Conservation (phyloP, 2,329 filamentous ascomycete genomes). For the Blastomyces gilchristii region DNA sequence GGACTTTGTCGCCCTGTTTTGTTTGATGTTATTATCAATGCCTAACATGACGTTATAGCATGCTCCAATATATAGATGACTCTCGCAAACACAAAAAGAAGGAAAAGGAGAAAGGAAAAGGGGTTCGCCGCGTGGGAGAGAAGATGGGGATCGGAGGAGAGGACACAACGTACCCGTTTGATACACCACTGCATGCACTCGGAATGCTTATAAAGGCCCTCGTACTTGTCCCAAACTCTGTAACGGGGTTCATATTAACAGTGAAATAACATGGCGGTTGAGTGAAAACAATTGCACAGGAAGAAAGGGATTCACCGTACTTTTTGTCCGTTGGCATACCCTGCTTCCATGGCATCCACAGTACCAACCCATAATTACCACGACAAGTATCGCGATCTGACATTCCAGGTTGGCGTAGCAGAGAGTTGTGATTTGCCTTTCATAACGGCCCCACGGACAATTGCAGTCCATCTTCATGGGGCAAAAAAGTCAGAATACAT, state of each 20-base stretch:
- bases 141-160: not conserved
- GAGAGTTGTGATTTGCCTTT: conserved; percentile 6
- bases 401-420: conserved; percentile 1
- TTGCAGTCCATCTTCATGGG: conserved; percentile 1
- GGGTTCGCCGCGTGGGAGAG: too few relatives aligned
- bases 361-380: conserved; percentile 4
- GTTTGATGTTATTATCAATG: not conserved
- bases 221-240: conserved; percentile 7
- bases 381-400: conserved; percentile 5
- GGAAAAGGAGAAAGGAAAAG: not conserved
- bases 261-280: not conserved
- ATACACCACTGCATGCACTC: conserved; percentile 8
- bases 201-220: conserved; percentile 6
- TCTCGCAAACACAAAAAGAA: not conserved
- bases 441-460: conserved; percentile 4
- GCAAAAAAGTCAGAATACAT: not conserved
- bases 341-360: conserved; percentile 5
- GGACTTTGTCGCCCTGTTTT: conserved; percentile 7
- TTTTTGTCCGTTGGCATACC: conserved; percentile 7
- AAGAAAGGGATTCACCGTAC: not conserved
- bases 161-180: not conserved
- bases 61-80: not conserved
- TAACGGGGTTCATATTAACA: not conserved
- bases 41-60: not conserved
- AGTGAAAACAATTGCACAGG: not conserved